Conservation (phyloP, 2,329 filamentous ascomycete genomes). For the Shiraia bambusicola region DNA sequence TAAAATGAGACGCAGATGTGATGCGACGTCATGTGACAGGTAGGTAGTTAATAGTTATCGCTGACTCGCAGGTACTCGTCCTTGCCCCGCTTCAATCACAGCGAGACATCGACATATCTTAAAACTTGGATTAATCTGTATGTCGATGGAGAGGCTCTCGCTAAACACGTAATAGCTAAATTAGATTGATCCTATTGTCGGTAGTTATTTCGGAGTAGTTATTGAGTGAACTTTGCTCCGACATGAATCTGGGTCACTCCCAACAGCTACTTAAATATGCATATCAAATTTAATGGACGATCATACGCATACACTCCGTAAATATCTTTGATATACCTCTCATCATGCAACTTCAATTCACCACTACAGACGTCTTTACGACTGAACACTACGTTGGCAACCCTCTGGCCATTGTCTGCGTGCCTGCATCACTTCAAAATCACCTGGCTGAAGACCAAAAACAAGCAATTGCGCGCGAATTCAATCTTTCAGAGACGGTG, state of each 20-base stretch:
- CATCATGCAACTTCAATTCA: conserved; percentile 30
- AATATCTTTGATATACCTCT: neutral
- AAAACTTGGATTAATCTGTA: no score
- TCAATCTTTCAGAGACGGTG: conserved; percentile 58
- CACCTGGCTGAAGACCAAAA: conserved; percentile 49
- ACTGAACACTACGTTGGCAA: conserved; percentile 51
- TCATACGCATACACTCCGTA: no score
- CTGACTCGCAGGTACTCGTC: conserved; percentile 4
- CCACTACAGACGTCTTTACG: conserved; percentile 53
- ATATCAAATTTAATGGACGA: no score
- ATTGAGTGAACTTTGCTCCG: no score
- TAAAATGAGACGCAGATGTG: conserved; percentile 9
- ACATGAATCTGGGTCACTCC: no score
- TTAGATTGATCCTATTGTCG: no score
- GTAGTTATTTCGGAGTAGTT: no score
- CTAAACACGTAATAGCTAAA: no score
- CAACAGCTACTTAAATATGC: no score
- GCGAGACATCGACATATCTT: neutral
- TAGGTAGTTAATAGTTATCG: no score
- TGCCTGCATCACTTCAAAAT: conserved; percentile 43
- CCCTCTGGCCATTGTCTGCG: conserved; percentile 53
- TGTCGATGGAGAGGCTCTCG: no score
- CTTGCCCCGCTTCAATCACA: neutral
- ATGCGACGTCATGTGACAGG: conserved; percentile 18
- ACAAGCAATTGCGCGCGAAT: conserved; percentile 56